Evolutionary conservation across 257 asterid species (phyloP).

Genomic region (Henckelia pumila): DNA sequence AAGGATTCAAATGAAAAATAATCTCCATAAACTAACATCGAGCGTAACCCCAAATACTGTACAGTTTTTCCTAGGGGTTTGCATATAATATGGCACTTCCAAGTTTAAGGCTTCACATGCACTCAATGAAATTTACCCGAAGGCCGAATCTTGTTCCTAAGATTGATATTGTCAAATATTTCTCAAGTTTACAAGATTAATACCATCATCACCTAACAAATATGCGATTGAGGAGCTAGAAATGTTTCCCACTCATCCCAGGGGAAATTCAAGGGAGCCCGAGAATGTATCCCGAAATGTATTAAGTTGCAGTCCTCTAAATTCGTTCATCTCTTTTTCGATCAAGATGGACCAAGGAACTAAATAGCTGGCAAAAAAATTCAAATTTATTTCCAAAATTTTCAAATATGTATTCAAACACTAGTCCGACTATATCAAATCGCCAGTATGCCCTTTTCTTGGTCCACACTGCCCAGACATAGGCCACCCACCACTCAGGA

Average conservation of each 20-base stretch:
- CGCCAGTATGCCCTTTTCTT: background rate
- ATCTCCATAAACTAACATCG: background rate
- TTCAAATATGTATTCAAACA: background rate
- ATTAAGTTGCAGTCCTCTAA: background rate
- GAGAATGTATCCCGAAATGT: background rate
- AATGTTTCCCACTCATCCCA: background rate
- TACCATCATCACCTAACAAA: background rate
- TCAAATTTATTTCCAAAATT: background rate
- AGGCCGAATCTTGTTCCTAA: background rate
- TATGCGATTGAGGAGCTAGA: background rate
- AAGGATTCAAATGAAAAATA: conserved; percentile 12
- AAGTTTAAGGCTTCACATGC: background rate
- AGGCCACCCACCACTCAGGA: conserved; percentile 23
- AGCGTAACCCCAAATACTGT: background rate
- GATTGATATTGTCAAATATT: background rate
- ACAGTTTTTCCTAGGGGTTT: background rate
- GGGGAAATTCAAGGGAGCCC: background rate
- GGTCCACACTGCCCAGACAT: background rate
- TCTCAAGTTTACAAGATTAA: background rate
- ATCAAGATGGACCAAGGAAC: background rate
- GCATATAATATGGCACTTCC: background rate
- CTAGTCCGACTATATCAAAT: background rate
- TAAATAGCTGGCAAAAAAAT: too few relatives aligned
- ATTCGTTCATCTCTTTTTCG: background rate
- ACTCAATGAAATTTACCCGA: background rate